A percentile compares a stretch with the other conserved stretches of the same genome.
Evolutionary conservation across 129 eudicot species (phyloP).

Genomic region (Arctium minus): DNA sequence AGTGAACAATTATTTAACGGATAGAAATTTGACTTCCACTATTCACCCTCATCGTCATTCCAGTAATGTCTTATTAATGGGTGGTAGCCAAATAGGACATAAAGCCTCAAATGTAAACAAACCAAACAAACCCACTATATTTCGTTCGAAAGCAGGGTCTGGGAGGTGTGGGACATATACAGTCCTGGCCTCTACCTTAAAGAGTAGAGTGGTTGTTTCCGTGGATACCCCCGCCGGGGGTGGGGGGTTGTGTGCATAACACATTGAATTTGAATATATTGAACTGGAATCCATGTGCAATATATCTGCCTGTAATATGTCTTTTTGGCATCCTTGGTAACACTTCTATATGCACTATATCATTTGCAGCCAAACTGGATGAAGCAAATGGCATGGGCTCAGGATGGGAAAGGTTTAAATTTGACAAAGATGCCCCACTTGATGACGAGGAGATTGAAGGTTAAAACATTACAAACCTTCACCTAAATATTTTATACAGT

Average conservation of each 20-base stretch:
- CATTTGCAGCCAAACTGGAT: conserved; percentile 71
- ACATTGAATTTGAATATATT: not conserved
- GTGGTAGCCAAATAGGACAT: too few species aligned
- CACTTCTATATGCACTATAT: not conserved
- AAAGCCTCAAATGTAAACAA: too few species aligned
- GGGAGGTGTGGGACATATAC: too few species aligned
- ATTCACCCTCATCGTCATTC: too few species aligned
- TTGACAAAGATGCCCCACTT: conserved; percentile 93
- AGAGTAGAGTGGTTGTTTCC: not conserved
- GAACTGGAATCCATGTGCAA: not conserved
- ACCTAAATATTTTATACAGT: not conserved
- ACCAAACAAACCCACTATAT: too few species aligned
- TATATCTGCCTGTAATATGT: not conserved
- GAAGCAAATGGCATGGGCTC: conserved; percentile 64
- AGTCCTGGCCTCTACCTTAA: too few species aligned
- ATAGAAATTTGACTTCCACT: too few species aligned
- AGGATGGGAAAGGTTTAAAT: conserved; percentile 96
- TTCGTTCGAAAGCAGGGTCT: too few species aligned
- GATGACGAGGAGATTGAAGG: conserved; percentile 97
- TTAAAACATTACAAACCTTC: conserved; percentile 7
- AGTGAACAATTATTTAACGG: too few species aligned
- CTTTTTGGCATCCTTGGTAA: not conserved
- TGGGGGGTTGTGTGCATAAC: not conserved
- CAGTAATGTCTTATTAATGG: too few species aligned
- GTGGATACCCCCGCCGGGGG: not conserved